Percentiles rank a stretch among this genome's conserved stretches.
These are phyloP conservation scores for Mortierella sp. DNA, from an alignment of 371 early-diverging fungal species.

Conservation along the genomic window DNA sequence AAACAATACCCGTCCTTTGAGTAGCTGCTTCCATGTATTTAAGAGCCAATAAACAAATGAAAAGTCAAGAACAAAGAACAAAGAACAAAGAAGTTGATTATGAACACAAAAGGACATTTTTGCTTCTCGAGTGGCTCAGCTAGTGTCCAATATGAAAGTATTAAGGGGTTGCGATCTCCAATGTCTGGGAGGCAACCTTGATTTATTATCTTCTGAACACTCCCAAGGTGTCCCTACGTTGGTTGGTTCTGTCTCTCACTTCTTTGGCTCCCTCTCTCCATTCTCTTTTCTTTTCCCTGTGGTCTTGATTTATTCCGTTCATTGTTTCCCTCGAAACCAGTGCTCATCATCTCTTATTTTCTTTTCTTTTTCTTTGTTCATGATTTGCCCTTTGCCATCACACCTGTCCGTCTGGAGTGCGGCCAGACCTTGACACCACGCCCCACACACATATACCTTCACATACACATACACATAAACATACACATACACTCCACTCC, in stretches of 20 bases:
- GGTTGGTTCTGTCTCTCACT: background rate
- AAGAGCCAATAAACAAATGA: background rate
- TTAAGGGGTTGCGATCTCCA: too few relatives aligned
- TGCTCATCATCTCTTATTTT: background rate
- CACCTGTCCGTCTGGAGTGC: background rate
- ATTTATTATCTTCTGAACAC: background rate
- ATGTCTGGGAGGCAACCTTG: too few relatives aligned
- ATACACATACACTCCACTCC: background rate
- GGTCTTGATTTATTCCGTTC: background rate
- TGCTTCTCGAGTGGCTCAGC: too few relatives aligned
- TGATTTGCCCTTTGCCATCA: background rate
- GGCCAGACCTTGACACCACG: background rate
- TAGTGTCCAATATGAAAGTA: too few relatives aligned
- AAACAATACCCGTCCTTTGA: background rate
- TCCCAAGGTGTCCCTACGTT: background rate
- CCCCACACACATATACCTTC: background rate
- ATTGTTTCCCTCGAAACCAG: background rate
- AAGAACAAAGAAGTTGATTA: too few relatives aligned
- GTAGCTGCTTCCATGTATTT: background rate
- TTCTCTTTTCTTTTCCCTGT: background rate
- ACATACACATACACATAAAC: background rate
- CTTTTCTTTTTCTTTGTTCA: background rate
- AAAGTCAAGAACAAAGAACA: background rate
- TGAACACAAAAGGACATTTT: too few relatives aligned
- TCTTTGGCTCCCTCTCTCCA: background rate